These are phyloP conservation scores for Trichoderma sp. DNA, from an alignment of 2,329 filamentous ascomycete species.

Conservation along the genomic window DNA sequence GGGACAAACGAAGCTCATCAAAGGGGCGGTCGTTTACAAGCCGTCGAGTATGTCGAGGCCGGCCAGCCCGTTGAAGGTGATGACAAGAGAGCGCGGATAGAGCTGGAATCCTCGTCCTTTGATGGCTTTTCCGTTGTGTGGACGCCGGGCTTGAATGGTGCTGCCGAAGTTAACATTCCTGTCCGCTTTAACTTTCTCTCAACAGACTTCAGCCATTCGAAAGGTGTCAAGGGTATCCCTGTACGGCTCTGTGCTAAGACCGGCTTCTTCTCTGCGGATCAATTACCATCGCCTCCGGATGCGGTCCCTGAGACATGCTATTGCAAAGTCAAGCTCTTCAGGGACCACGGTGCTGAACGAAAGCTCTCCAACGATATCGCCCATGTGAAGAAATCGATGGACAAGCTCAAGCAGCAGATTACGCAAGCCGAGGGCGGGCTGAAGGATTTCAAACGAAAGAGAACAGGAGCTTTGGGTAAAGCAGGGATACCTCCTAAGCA, in stretches of 20 bases:
- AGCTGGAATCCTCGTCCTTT: constrained; percentile 76
- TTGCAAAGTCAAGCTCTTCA: constrained; percentile 96
- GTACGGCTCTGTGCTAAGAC: constrained; percentile 93
- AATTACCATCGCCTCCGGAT: constrained; percentile 45
- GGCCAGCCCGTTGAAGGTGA: constrained; percentile 58
- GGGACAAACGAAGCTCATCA: constrained; percentile 96
- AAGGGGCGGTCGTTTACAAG: constrained; percentile 84
- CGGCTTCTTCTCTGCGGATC: constrained; percentile 56
- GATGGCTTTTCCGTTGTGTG: constrained; percentile 92
- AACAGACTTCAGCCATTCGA: constrained; percentile 97
- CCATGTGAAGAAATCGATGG: constrained; percentile 94
- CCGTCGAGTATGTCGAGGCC: constrained; percentile 85
- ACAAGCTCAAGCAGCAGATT: constrained; percentile 93
- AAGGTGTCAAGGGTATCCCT: constrained; percentile 96
- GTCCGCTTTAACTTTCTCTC: constrained; percentile 98
- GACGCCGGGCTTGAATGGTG: constrained; percentile 68
- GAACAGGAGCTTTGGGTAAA: constrained; percentile 49
- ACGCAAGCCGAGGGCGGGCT: constrained; percentile 68
- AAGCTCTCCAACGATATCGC: constrained; percentile 93
- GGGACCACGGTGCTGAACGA: constrained; percentile 90
- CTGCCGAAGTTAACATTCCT: constrained; percentile 76
- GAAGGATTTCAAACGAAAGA: constrained; percentile 66
- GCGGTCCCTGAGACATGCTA: constrained; percentile 72
- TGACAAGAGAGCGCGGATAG: constrained; percentile 64
- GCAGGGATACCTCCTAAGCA: constrained; percentile 66